Evolutionary conservation across 2,329 filamentous ascomycete species (phyloP).

Genomic region (Claviceps humidiphila): DNA sequence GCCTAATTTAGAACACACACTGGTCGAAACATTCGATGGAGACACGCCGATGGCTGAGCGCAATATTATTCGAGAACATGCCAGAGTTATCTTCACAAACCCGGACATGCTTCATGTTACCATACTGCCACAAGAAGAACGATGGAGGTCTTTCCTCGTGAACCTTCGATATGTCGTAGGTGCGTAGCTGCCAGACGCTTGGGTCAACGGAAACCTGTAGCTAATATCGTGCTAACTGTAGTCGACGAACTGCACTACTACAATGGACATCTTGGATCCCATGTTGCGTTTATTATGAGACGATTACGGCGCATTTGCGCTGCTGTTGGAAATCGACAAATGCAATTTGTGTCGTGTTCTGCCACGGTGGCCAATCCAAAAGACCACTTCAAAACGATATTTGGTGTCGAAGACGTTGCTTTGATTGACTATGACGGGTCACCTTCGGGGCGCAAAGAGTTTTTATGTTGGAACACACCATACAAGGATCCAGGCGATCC

Average conservation of each 20-base stretch:
- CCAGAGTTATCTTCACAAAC: slow-evolving; percentile 90
- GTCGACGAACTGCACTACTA: slow-evolving; percentile 91
- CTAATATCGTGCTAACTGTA: slow-evolving; percentile 8
- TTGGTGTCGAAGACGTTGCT: slow-evolving; percentile 69
- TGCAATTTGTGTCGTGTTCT: slow-evolving; percentile 91
- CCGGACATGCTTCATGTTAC: slow-evolving; percentile 96
- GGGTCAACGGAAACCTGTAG: background rate
- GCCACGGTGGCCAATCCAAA: slow-evolving; percentile 90
- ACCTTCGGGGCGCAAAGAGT: slow-evolving; percentile 80
- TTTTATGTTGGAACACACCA: slow-evolving; percentile 95
- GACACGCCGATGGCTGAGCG: slow-evolving; percentile 77
- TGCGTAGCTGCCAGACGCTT: slow-evolving; percentile 10
- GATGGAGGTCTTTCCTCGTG: slow-evolving; percentile 78
- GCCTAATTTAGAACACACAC: slow-evolving; percentile 55
- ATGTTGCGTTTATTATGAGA: slow-evolving; percentile 91
- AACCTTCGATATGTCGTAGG: slow-evolving; percentile 80
- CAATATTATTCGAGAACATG: slow-evolving; percentile 72
- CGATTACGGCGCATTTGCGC: slow-evolving; percentile 77
- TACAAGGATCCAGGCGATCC: slow-evolving; percentile 83
- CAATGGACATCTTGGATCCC: slow-evolving; percentile 85
- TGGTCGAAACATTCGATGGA: slow-evolving; percentile 92
- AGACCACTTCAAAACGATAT: slow-evolving; percentile 88
- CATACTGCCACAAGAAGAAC: slow-evolving; percentile 80
- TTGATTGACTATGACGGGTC: slow-evolving; percentile 87
- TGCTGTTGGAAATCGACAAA: slow-evolving; percentile 69